Evolutionary conservation across 2,329 filamentous ascomycete genomes (phyloP).

Genomic region (Trichoderma sp.): DNA sequence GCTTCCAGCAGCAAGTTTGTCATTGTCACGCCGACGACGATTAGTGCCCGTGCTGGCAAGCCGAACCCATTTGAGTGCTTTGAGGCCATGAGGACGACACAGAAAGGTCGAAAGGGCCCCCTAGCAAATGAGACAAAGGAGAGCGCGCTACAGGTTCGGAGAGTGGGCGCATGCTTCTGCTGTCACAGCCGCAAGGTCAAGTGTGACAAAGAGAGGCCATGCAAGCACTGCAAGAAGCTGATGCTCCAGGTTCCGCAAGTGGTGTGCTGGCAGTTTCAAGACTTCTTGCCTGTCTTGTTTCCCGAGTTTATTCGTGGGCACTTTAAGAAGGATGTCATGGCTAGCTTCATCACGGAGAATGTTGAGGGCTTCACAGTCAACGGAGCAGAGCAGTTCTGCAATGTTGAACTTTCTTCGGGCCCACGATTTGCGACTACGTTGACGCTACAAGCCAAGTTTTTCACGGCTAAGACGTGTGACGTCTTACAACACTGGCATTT

Average conservation of each 20-base stretch:
- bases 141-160: slow-evolving; percentile 52
- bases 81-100: slow-evolving; percentile 50
- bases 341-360: slow-evolving; percentile 47
- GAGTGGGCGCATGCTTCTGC: slow-evolving; percentile 56
- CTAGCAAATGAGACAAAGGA: slow-evolving; percentile 53
- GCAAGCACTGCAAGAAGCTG: slow-evolving; percentile 55
- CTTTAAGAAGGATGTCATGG: slow-evolving; percentile 50
- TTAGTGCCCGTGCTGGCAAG: slow-evolving; percentile 49
- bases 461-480: slow-evolving; percentile 47
- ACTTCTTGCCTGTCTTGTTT: slow-evolving; percentile 52
- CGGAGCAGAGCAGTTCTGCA: slow-evolving; percentile 41
- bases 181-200: slow-evolving; percentile 59
- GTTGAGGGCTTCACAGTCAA: slow-evolving; percentile 43
- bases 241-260: slow-evolving; percentile 49
- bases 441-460: slow-evolving; percentile 50
- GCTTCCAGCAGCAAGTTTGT: slow-evolving; percentile 49
- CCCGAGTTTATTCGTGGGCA: slow-evolving; percentile 51
- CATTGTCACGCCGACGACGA: slow-evolving; percentile 53
- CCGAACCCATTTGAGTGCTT: slow-evolving; percentile 55
- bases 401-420: slow-evolving; percentile 50
- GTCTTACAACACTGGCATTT: slow-evolving; percentile 53
- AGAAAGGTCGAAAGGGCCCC: slow-evolving; percentile 56
- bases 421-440: slow-evolving; percentile 43
- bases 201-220: slow-evolving; percentile 55
- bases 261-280: slow-evolving; percentile 58